Evolutionary conservation across 768 basidiomycete species (phyloP).

Genomic region (Gloeopeniophorella convolvens): DNA sequence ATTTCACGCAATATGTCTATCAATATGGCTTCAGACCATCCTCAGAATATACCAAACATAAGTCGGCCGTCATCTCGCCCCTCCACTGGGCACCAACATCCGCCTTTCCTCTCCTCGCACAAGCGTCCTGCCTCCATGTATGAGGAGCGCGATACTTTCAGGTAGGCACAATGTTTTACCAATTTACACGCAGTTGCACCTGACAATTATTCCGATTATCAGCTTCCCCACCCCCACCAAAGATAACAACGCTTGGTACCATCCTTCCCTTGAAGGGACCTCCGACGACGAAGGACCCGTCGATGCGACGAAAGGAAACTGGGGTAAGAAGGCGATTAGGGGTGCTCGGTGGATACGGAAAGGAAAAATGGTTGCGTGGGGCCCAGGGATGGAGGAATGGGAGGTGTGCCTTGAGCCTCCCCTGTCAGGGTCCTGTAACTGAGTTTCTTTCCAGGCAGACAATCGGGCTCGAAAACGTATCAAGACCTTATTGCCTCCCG

Average conservation of each 20-base stretch:
- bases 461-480: slow-evolving; percentile 79
- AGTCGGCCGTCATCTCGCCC: slow-evolving; percentile 22
- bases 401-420: slow-evolving; percentile 45
- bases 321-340: slow-evolving; percentile 73
- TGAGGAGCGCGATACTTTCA: slow-evolving; percentile 12
- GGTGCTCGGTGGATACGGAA: slow-evolving; percentile 77
- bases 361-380: slow-evolving; percentile 81
- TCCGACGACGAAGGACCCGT: slow-evolving; percentile 47
- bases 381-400: slow-evolving; percentile 79
- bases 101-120: slow-evolving; percentile 11
- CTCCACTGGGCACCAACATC: slow-evolving; percentile 16
- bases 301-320: slow-evolving; percentile 59
- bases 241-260: slow-evolving; percentile 79
- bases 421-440: slow-evolving; percentile 15
- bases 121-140: slow-evolving; percentile 16
- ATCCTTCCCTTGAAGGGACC: slow-evolving; percentile 69
- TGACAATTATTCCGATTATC: background rate
- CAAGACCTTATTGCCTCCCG: slow-evolving; percentile 54
- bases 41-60: slow-evolving; percentile 14
- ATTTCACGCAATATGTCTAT: slow-evolving; percentile 10
- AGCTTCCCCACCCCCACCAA: slow-evolving; percentile 33
- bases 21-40: slow-evolving; percentile 21
- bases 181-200: background rate
- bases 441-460: slow-evolving; percentile 48
- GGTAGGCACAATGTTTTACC: background rate